Percentiles rank a stretch among this genome's conserved stretches.
Conservation (phyloP, 495 filamentous ascomycete genomes). For the Hyaloscypha bicolor region DNA sequence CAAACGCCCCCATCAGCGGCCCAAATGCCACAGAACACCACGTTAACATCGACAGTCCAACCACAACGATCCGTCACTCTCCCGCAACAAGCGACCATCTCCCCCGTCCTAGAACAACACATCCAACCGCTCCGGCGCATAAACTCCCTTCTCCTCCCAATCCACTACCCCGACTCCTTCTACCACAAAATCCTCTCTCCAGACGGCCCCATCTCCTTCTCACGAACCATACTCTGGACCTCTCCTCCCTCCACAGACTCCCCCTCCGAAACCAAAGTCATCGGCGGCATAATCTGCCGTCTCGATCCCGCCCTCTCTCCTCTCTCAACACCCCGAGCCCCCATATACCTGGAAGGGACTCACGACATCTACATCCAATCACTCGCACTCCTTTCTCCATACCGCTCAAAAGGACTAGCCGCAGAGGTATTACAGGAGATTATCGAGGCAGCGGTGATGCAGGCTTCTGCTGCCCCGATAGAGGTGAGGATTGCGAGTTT, state of each 20-base stretch:
- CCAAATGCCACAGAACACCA: constrained; percentile 44
- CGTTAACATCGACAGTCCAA: constrained; percentile 37
- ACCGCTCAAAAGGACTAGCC: constrained; percentile 78
- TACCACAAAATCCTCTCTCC: constrained; percentile 77
- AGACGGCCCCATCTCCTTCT: constrained; percentile 62
- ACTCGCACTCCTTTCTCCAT: constrained; percentile 78
- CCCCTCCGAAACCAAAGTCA: constrained; percentile 54
- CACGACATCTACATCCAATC: constrained; percentile 82
- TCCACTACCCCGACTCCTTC: constrained; percentile 85
- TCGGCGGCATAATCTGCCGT: constrained; percentile 85
- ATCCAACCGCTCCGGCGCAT: constrained; percentile 78
- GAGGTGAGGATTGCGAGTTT: constrained; percentile 43
- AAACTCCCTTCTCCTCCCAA: constrained; percentile 81
- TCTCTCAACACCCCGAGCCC: constrained; percentile 21
- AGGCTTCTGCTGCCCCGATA: constrained; percentile 1
- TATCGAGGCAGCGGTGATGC: constrained; percentile 41
- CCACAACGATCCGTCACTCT: constrained; percentile 21
- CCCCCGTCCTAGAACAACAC: constrained; percentile 59
- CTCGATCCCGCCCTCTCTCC: constrained; percentile 55
- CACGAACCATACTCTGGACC: constrained; percentile 75
- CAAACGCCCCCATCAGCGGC: not conserved
- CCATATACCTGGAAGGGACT: constrained; percentile 17
- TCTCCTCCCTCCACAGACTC: constrained; percentile 37
- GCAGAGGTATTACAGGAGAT: constrained; percentile 67
- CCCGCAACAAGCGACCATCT: constrained; percentile 56